phyloP scores from a whole-genome alignment of 2,329 filamentous ascomycete species.

The Ascochyta koolunga region DNA sequence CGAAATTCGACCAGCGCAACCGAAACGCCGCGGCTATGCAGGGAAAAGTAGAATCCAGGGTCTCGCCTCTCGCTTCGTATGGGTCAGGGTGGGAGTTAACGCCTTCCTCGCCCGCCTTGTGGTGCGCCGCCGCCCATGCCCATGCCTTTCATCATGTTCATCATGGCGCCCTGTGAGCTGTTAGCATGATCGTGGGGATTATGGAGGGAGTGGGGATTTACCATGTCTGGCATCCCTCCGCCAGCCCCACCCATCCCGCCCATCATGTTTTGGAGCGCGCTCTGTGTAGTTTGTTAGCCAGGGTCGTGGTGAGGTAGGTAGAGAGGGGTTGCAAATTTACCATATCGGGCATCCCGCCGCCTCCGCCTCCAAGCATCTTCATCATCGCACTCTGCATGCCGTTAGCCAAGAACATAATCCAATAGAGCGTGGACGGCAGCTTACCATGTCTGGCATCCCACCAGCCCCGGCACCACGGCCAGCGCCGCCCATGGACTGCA shows the following conservation, averaged over 20 bases:
- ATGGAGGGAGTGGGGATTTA: conserved; percentile 23
- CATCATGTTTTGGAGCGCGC: conserved; percentile 61
- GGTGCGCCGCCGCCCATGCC: conserved; percentile 30
- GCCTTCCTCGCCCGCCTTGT: conserved; percentile 29
- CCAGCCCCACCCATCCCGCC: conserved; percentile 59
- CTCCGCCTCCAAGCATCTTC: conserved; percentile 83
- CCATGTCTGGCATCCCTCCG: conserved; percentile 62
- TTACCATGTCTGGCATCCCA: conserved; percentile 76
- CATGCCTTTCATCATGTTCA: conserved; percentile 46
- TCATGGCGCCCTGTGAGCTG: conserved; percentile 41
- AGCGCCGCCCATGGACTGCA: conserved; percentile 88
- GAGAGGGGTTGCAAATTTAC: conserved; percentile 21
- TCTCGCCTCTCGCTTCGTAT: too few relatives aligned
- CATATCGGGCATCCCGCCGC: conserved; percentile 69
- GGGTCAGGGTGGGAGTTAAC: conserved; percentile 15
- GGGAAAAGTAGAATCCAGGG: conserved; percentile 12
- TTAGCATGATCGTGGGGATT: not conserved
- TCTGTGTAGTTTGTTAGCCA: too few relatives aligned
- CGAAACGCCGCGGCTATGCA: conserved; percentile 42
- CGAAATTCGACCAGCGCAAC: not conserved
- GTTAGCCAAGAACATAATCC: not conserved
- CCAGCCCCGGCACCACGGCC: conserved; percentile 58
- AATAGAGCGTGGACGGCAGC: not conserved
- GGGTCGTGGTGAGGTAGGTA: not conserved
- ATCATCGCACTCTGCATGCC: conserved; percentile 66